Base-by-base conservation (phyloP, 371 early-diverging fungal genomes). In the Quaeritorhiza haematococci region DNA sequence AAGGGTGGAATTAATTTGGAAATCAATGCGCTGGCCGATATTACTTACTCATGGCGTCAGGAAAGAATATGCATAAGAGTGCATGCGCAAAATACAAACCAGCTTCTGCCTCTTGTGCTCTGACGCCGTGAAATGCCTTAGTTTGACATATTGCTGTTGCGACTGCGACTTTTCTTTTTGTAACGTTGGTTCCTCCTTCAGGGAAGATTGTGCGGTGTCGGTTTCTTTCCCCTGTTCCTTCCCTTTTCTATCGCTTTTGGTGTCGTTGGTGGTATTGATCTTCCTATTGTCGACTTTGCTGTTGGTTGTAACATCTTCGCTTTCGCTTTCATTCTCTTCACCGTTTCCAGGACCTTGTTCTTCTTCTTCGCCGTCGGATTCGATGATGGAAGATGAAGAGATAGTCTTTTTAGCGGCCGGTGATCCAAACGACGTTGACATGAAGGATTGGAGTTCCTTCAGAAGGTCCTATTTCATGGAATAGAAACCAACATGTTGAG, bases 181-280 rank as follows among this genome's bases (percentile, higher is more conserved):
- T 13, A 10, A 38, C 38, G 13, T 38, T 10, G 38, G 38, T 38
- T 13, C 13, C 38, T n/a, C n/a, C n/a, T 38, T 38, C n/a, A 38
- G n/a, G 13, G 10, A 38, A n/a, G 13, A 38, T 38, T n/a, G n/a
- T 38, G 13, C 38, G 38, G 38, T 38, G n/a, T 10, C 10, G n/a
- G 38, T n/a, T 10, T 13, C 38, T 13, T n/a, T n/a, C 10, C 10
- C n/a, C 10, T 13, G 38, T n/a, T 38, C n/a, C 38, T 38, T 38
- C 38, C 10, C 10, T 38, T 38, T n/a, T 13, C n/a, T 38, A 13
- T 38, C 13, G n/a, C 74, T 41, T 59, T 61, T 17, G 62, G 59
- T 33, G 35, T 56, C 19, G 76, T 67, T 33, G 59, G 56, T 8
- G 74, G 21, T 19, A 58, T 71, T 53, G 63, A 59, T 29, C 61